These are phyloP conservation scores for Kernera saxatilis DNA, from an alignment of 345 rosid genomes.

Conservation along the genomic window DNA sequence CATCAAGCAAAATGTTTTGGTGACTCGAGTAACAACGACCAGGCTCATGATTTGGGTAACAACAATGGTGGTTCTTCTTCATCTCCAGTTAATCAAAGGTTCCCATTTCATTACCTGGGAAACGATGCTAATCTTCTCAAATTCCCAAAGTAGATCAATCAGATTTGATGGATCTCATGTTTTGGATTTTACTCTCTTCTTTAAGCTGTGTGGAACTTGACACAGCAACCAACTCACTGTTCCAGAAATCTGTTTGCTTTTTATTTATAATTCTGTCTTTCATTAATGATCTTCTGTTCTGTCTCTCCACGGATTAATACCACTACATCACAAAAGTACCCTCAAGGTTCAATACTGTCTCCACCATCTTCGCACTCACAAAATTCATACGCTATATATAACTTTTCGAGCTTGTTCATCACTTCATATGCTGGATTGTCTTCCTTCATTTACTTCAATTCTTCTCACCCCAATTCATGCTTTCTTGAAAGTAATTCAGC, in stretches of 20 bases:
- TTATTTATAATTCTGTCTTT: neutral
- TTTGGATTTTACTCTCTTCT: constrained; percentile 14
- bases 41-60: constrained; percentile 24
- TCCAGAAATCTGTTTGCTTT: neutral
- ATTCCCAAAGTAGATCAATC: constrained; percentile 45
- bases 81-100: constrained; percentile 39
- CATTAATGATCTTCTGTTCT: neutral
- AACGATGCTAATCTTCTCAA: constrained; percentile 43
- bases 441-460: neutral
- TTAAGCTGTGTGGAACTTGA: constrained; percentile 25
- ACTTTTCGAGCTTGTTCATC: too few relatives aligned
- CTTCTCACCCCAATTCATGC: neutral
- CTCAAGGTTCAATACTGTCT: neutral
- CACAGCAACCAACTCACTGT: constrained; percentile 9
- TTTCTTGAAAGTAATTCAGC: neutral
- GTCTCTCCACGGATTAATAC: neutral
- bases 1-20: constrained; percentile 29
- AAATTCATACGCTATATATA: neutral
- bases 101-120: constrained; percentile 63
- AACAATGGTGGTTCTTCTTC: constrained; percentile 32
- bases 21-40: constrained; percentile 13
- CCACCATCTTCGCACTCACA: neutral
- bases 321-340: neutral
- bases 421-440: too few relatives aligned
- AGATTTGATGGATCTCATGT: neutral